Evolutionary conservation across 2,329 filamentous ascomycete genomes (phyloP), one percentile per base, ranked within the genome.

Genomic region (Aspergillus sp.): DNA sequence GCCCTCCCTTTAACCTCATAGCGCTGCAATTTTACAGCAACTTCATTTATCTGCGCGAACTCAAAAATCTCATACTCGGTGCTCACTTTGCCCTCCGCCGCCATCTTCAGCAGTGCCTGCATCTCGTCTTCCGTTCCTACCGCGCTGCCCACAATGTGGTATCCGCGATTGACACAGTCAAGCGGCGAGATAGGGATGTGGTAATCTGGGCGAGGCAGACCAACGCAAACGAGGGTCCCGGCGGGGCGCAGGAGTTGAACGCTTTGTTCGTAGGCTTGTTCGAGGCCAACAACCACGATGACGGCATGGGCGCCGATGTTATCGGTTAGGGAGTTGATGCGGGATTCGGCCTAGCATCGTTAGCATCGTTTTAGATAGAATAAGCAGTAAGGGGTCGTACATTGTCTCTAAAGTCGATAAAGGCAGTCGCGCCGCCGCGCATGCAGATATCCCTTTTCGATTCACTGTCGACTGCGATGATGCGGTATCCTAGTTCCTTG

Each of bases 131-230:
- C 57, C 1, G 60, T 71, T 2, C 68, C 68, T 1, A 67, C 68
- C 3, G 64, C 69, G 1, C 64, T 67, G 4, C 69, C 69, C 41
- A 65, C 62, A 13, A 71, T 33, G 3, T 44, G 33, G 17, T 48
- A 35, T 7, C 66, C 66, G 48, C 60, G 56, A 43, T 70, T 68
- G 2, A 66, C 63, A 47, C 70, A 70, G 13, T 66, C 57, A 6
- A 71, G 64, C 0, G 69, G 68, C 17, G 61, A 62, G 56, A 71
- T 66, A n/a, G 67, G 68, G 10, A 72, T 66, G 60, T 68, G 65
- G 50, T 63, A 70, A 12, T 57, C 60, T 13, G 60, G 59, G 3
- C 62, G 63, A 13, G 68, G 68, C 22, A 72, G 50, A 0, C 69
- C 69, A 7, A 72, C 67, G 33, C 67, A 71, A 4, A 71, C 67